Evolutionary conservation across 768 basidiomycete species (phyloP), one percentile per base, ranked within the genome.

Genomic region (Rhodotorula graminis): DNA sequence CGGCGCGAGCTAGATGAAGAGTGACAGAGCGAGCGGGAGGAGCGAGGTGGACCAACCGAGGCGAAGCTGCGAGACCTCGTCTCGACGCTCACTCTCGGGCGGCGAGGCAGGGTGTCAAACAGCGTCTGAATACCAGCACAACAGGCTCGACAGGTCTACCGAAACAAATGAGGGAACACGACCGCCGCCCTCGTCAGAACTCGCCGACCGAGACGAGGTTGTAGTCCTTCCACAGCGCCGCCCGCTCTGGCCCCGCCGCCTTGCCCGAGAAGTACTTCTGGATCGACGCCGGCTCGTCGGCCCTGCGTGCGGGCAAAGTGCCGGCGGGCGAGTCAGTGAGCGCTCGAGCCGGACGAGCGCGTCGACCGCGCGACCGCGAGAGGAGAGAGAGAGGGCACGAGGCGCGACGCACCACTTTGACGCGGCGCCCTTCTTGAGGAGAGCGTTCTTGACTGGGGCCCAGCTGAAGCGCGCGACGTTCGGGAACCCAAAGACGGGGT

Each of bases 401-500:
- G 37, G 37, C 37, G n/a, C 37, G 49, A 61, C 74, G 52, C 50
- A 94, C 95, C 96, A 99, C 82, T 90, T 87, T 19, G 91, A 88
- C 3, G 84, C 77, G 80, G 92, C 89, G 0, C 86, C 95, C 52
- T 87, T 83, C 78, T 90, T 90, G 62, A 95, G 92, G 25, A 99
- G 82, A 6, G 88, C 80, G 3, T 91, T 85, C 79, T 93, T 93
- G 72, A 94, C 88, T 0, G 96, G 96, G 7, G 91, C 88, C 96
- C 96, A 99, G 3, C 91, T 93, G 82, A 98, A 98, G 27, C 96
- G 87, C 7, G 88, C 94, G 52, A 97, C 81, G 27, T 87, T 89
- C 0, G 95, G 95, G 78, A 87, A 95, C 10, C 96, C 96, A 79
- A 99, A 99, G 4, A 92, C 89, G 3, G 89, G 89, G 67, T 97